Percentiles rank a stretch among this genome's conserved stretches.
Evolutionary conservation across 1,284 basidiomycete species (phyloP).

Genomic region (Quambalaria eucalypti): DNA sequence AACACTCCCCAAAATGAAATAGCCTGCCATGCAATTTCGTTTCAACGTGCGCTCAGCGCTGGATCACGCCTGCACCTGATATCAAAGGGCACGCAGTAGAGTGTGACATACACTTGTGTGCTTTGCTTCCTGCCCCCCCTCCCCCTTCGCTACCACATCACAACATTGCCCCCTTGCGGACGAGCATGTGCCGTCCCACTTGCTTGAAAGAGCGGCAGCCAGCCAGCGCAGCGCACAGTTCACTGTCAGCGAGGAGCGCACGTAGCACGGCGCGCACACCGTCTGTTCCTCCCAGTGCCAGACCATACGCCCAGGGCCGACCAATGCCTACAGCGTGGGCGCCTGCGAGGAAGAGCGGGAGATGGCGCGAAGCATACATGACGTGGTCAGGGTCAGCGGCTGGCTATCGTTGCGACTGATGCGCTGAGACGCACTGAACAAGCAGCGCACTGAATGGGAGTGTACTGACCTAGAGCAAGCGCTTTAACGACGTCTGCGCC

Average conservation of each 20-base stretch:
- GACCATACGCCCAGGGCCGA: conserved; percentile 37
- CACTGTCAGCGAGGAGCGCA: conserved; percentile 32
- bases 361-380: not conserved
- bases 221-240: conserved; percentile 12
- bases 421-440: not conserved
- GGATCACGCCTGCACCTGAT: too few species aligned
- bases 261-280: conserved; percentile 33
- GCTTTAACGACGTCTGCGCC: conserved; percentile 41
- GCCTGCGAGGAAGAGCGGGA: conserved; percentile 10
- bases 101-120: not conserved
- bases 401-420: not conserved
- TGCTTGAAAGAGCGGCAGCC: conserved; percentile 2
- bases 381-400: not conserved
- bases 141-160: not conserved
- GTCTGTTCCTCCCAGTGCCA: conserved; percentile 28
- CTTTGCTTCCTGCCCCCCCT: not conserved
- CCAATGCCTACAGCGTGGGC: conserved; percentile 39
- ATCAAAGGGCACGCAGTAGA: too few species aligned
- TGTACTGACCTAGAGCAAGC: conserved; percentile 6
- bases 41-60: too few species aligned
- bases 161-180: conserved; percentile 2
- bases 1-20: not conserved
- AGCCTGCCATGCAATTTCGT: too few species aligned
- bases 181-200: conserved; percentile 4
- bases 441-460: not conserved